Conservation (phyloP, 768 basidiomycete species). For the Cyclocybe aegerita region DNA sequence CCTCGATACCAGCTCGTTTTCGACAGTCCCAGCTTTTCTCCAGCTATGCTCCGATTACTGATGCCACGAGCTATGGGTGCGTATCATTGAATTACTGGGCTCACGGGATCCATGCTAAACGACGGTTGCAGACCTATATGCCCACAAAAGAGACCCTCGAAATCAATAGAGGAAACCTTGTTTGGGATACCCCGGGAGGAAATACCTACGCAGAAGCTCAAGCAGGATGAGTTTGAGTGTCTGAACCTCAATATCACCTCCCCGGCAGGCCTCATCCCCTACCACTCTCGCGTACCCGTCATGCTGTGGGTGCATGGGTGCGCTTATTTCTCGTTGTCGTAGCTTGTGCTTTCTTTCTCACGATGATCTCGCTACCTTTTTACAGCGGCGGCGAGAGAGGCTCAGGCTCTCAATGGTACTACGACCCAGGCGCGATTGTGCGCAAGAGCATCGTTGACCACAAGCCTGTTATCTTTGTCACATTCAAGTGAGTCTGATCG, state of each 20-base stretch:
- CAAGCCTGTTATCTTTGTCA: conserved; percentile 71
- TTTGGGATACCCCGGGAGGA: conserved; percentile 56
- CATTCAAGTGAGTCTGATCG: conserved; percentile 61
- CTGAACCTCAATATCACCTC: conserved; percentile 80
- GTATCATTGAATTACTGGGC: conserved; percentile 17
- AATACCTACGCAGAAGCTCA: conserved; percentile 51
- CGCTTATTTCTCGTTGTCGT: conserved; percentile 17
- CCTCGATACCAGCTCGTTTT: conserved; percentile 70
- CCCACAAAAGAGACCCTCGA: conserved; percentile 53
- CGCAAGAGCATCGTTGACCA: conserved; percentile 59
- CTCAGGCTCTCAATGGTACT: conserved; percentile 75
- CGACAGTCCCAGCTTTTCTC: conserved; percentile 67
- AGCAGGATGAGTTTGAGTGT: conserved; percentile 77
- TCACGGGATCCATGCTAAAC: neutral
- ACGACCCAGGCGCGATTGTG: conserved; percentile 72
- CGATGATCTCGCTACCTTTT: conserved; percentile 8
- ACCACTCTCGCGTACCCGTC: conserved; percentile 60
- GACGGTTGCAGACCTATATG: conserved; percentile 61
- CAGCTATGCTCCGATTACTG: conserved; percentile 54
- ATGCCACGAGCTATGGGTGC: conserved; percentile 69
- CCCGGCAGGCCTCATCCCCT: conserved; percentile 51
- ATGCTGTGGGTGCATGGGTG: conserved; percentile 91
- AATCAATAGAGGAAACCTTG: conserved; percentile 56
- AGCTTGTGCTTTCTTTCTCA: conserved; percentile 1
- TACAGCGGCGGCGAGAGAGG: conserved; percentile 70